Conservation (phyloP, 176 grass and related monocot genomes). For the Pontederia crassipes region DNA sequence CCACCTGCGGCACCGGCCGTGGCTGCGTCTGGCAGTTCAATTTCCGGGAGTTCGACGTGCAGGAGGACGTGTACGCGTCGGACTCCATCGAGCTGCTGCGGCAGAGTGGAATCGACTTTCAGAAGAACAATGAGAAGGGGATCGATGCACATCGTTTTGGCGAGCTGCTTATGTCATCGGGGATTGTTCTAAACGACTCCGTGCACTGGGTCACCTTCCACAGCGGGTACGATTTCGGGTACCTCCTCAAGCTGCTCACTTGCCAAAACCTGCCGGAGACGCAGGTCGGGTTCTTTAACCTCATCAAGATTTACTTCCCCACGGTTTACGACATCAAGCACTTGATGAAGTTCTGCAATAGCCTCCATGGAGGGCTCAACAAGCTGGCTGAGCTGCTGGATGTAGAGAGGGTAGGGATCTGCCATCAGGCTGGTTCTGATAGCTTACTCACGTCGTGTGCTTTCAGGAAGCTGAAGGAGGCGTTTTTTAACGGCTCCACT, state of each 20-base stretch:
- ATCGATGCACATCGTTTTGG: constrained; percentile 57
- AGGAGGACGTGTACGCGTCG: constrained; percentile 54
- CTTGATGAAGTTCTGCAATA: constrained; percentile 99
- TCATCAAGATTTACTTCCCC: constrained; percentile 92
- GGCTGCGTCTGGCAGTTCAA: constrained; percentile 96
- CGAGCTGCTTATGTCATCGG: constrained; percentile 92
- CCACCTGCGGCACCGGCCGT: constrained; percentile 45
- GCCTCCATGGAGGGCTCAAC: constrained; percentile 87
- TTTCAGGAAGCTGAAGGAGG: constrained; percentile 78
- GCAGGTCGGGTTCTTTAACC: constrained; percentile 58
- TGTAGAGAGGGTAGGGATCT: constrained; percentile 87
- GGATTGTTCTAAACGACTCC: constrained; percentile 79
- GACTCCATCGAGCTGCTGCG: constrained; percentile 94
- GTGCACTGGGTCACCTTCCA: constrained; percentile 95
- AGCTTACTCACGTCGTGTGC: constrained; percentile 75
- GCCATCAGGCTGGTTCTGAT: constrained; percentile 89
- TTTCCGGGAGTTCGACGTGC: constrained; percentile 87
- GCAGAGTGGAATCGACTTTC: constrained; percentile 86
- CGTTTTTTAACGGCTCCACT: constrained; percentile 63
- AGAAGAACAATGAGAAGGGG: constrained; percentile 52
- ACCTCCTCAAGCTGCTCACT: constrained; percentile 85
- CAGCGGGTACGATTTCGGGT: constrained; percentile 81
- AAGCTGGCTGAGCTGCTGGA: constrained; percentile 86
- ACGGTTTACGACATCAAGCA: constrained; percentile 90
- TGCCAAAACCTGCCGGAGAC: constrained; percentile 70